Base-by-base conservation (phyloP, 257 asterid genomes). In the Ehretia macrophylla region DNA sequence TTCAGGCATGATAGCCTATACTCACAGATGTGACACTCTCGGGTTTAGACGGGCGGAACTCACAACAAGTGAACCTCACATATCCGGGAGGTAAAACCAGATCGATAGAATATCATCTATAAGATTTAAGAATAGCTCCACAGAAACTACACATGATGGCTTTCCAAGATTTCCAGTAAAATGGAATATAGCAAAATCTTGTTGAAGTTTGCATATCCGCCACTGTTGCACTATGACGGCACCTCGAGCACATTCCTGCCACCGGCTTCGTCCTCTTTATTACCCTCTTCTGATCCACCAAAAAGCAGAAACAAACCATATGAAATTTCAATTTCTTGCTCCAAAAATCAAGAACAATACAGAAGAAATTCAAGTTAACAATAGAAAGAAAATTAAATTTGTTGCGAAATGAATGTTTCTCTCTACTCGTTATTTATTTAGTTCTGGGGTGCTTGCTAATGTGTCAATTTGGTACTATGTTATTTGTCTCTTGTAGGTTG, bases 241-340 rank as follows among this genome's bases (percentile, higher is more conserved):
- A 89, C 70, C 97, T 72, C 1, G 97, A 82, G 27, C 97, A 89
- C 66, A 69, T 69, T 23, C 87, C 95, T 3, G 97, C 95, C 70
- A 63, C 85, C 68, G 95, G 94, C 74, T 81, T 84, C 59, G 70
- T 70, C 82, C 73, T 78, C 63, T 73, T 71, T 55, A 83, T 69
- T 62, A 68, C 75, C 65, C 70, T 83, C 81, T 75, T 87, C 75
- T 87, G 96, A 63, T 87, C 96, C 72, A 87, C 91, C 84, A 87
- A 65, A 64, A 87, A 87, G 65, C 96, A 87, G 81, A 87, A 81
- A 55, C 92, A 87, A 53, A 82, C 96, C 95, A 87, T 85, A 13
- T 42, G 35, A 27, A 27, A 3, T 27, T 27, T n/a, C n/a, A n/a
- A n/a, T n/a, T n/a, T n/a, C n/a, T n/a, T n/a, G n/a, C n/a, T n/a